These are phyloP conservation scores for Phaeosphaeriaceae sp. DNA, from an alignment of 2,329 filamentous ascomycete genomes.

Conservation along the genomic window DNA sequence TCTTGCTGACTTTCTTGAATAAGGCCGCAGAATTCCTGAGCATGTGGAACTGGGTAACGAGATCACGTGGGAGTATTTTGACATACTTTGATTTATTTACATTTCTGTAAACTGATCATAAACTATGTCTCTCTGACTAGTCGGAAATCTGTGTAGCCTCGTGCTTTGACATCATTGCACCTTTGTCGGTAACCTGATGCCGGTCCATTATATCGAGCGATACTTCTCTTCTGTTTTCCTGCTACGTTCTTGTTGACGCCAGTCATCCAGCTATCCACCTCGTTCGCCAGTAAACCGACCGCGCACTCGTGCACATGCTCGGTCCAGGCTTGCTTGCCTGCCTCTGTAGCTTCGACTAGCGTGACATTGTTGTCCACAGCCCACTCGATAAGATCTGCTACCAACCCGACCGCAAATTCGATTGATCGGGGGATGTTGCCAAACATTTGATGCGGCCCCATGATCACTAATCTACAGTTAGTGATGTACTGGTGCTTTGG, in stretches of 20 bases:
- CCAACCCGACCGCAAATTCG: constrained; percentile 54
- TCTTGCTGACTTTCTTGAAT: background rate
- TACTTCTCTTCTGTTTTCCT: constrained; percentile 50
- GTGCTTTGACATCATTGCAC: constrained; percentile 32
- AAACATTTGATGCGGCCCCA: constrained; percentile 56
- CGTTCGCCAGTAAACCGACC: constrained; percentile 54
- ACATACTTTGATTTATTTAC: no score
- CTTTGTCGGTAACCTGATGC: constrained; percentile 54
- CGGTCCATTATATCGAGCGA: constrained; percentile 58
- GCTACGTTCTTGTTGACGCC: constrained; percentile 62
- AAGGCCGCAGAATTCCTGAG: no score
- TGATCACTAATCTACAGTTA: constrained; percentile 45
- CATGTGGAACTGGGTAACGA: no score
- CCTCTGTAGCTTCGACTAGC: constrained; percentile 51
- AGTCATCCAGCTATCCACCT: constrained; percentile 65
- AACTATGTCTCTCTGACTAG: constrained; percentile 16
- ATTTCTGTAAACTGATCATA: no score
- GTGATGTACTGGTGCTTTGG: constrained; percentile 6
- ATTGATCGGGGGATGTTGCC: constrained; percentile 55
- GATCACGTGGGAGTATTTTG: no score
- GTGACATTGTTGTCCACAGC: constrained; percentile 44
- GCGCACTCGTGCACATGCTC: constrained; percentile 59
- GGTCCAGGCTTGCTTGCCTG: constrained; percentile 55
- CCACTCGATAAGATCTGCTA: constrained; percentile 47
- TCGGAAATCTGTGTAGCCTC: constrained; percentile 29